Conservation (phyloP, 2,329 filamentous ascomycete genomes). For the Cladosporium halotolerans region DNA sequence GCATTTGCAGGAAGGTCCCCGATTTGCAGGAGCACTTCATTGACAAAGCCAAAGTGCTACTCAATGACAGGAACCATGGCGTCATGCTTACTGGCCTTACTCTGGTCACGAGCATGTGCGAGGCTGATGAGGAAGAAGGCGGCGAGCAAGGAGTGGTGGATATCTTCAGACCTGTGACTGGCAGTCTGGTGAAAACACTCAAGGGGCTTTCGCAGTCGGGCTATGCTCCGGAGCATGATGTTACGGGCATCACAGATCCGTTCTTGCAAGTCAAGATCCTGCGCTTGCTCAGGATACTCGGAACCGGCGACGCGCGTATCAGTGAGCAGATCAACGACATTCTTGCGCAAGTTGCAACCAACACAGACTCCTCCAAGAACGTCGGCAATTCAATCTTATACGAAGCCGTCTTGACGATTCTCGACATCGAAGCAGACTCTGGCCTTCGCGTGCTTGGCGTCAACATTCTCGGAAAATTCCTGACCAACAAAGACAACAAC, state of each 20-base stretch:
- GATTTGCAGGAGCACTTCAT: slow-evolving; percentile 96
- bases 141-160: slow-evolving; percentile 87
- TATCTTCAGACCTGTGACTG: slow-evolving; percentile 82
- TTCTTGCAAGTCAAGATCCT: slow-evolving; percentile 97
- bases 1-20: slow-evolving; percentile 95
- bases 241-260: slow-evolving; percentile 94
- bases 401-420: slow-evolving; percentile 91
- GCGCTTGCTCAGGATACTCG: slow-evolving; percentile 75
- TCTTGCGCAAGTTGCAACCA: slow-evolving; percentile 83
- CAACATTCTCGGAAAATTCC: slow-evolving; percentile 96
- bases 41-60: slow-evolving; percentile 81
- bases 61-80: slow-evolving; percentile 92
- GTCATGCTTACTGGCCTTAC: slow-evolving; percentile 90
- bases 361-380: slow-evolving; percentile 96
- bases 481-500: slow-evolving; percentile 98
- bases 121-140: slow-evolving; percentile 87
- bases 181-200: slow-evolving; percentile 77
- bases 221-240: slow-evolving; percentile 95
- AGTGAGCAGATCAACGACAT: slow-evolving; percentile 99
- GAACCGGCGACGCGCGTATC: slow-evolving; percentile 74
- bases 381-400: slow-evolving; percentile 98
- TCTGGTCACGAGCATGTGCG: slow-evolving; percentile 83
- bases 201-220: slow-evolving; percentile 91
- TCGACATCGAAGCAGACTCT: slow-evolving; percentile 96
- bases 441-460: slow-evolving; percentile 90